These are phyloP conservation scores for Marasmius fiardii DNA, from an alignment of 1,284 basidiomycete species.

Conservation along the genomic window DNA sequence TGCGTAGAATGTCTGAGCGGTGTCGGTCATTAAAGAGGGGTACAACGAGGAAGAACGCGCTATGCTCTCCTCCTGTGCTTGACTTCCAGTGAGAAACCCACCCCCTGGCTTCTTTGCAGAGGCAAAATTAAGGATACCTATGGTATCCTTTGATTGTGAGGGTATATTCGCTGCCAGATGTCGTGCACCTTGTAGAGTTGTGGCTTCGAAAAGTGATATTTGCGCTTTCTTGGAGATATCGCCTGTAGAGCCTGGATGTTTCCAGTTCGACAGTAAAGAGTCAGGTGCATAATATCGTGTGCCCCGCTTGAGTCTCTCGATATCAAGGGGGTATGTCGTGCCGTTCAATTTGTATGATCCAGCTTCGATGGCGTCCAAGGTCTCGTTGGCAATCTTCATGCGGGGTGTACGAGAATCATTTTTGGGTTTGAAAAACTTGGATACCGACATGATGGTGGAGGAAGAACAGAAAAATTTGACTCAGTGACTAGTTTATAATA, in stretches of 20 bases:
- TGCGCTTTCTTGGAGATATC: slow-evolving; percentile 17
- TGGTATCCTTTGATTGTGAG: slow-evolving; percentile 25
- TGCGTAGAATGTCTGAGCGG: slow-evolving; percentile 53
- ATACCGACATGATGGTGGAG: background rate
- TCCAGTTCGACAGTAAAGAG: slow-evolving; percentile 26
- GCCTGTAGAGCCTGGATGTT: background rate
- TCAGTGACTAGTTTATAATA: too few relatives aligned
- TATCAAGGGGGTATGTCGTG: slow-evolving; percentile 20
- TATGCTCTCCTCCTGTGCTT: slow-evolving; percentile 72
- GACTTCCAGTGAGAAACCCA: slow-evolving; percentile 61
- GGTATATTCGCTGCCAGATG: slow-evolving; percentile 18
- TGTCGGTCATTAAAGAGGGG: slow-evolving; percentile 49
- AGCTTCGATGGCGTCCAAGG: background rate
- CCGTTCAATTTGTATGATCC: background rate
- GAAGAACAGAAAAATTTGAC: background rate
- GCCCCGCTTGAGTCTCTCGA: slow-evolving; percentile 22
- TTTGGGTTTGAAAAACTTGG: background rate
- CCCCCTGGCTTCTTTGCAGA: slow-evolving; percentile 68
- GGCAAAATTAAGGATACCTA: slow-evolving; percentile 68
- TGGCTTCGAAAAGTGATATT: slow-evolving; percentile 45
- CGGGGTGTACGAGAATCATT: background rate
- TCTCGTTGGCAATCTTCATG: background rate
- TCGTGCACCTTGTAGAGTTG: slow-evolving; percentile 50
- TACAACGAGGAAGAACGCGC: slow-evolving; percentile 67
- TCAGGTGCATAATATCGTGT: slow-evolving; percentile 33